Evolutionary conservation across 169 alveolate species (phyloP).

Genomic region (Perkinsus marinus): DNA sequence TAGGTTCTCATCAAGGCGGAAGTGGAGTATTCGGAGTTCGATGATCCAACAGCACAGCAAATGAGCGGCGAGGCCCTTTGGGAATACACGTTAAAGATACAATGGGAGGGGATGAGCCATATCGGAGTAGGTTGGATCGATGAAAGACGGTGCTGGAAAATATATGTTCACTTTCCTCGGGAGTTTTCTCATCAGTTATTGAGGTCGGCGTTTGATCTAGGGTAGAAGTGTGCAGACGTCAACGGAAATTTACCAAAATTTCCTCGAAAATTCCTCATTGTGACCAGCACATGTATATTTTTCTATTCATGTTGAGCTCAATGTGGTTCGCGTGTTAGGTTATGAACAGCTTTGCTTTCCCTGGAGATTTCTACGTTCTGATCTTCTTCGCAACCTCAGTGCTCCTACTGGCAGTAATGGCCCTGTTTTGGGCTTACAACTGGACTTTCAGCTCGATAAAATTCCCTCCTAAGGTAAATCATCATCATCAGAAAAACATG

Average conservation of each 20-base stretch:
- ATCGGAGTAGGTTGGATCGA: conserved; percentile 12
- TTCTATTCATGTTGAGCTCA: not conserved
- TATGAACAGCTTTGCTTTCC: conserved; percentile 19
- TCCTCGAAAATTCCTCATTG: too few relatives aligned
- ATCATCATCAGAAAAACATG: not conserved
- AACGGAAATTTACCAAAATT: too few relatives aligned
- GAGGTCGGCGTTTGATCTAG: too few relatives aligned
- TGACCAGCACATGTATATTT: too few relatives aligned
- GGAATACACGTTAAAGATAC: not conserved
- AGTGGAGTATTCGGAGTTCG: not conserved
- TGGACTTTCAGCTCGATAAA: not conserved
- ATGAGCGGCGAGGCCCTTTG: not conserved
- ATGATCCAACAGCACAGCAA: not conserved
- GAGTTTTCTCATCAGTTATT: too few relatives aligned
- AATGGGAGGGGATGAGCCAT: conserved; percentile 18
- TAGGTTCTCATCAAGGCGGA: not conserved
- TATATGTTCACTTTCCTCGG: too few relatives aligned
- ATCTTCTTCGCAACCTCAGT: not conserved
- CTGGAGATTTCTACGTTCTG: not conserved
- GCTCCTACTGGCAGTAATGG: not conserved
- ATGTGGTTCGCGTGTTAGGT: not conserved
- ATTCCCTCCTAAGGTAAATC: not conserved
- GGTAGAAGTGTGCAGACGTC: too few relatives aligned
- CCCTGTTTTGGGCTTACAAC: not conserved
- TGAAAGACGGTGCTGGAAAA: too few relatives aligned